Percentiles rank a stretch among this genome's conserved stretches.
Evolutionary conservation across 2,329 filamentous ascomycete species (phyloP).

Genomic region (Dactylonectria macrodidyma): DNA sequence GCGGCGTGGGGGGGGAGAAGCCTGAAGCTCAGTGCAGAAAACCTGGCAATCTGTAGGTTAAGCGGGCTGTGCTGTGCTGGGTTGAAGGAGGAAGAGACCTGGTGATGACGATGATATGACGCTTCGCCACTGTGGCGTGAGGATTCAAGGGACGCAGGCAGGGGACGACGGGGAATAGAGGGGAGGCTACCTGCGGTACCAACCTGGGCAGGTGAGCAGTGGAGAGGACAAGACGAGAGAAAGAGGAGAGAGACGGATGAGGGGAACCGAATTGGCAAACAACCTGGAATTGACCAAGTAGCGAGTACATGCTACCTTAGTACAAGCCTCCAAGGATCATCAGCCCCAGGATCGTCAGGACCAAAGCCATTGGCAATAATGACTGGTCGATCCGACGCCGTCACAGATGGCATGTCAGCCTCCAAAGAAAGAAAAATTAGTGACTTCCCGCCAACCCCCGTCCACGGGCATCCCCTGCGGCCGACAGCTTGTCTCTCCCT

Average conservation of each 20-base stretch:
- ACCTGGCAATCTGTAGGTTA: neutral
- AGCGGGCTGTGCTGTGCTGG: neutral
- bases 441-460: constrained; percentile 15
- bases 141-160: neutral
- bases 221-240: neutral
- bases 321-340: neutral
- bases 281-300: too few species aligned
- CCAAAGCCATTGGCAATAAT: constrained; percentile 10
- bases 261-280: too few species aligned
- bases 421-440: neutral
- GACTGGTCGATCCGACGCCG: constrained; percentile 16
- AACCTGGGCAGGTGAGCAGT: too few species aligned
- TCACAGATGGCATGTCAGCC: constrained; percentile 13
- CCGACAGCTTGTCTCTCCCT: neutral
- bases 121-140: constrained; percentile 21
- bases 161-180: neutral
- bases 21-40: neutral
- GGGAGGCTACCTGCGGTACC: too few species aligned
- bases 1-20: constrained; percentile 17
- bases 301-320: too few species aligned
- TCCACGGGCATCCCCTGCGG: constrained; percentile 5
- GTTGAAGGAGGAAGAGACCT: neutral
- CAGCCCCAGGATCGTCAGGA: constrained; percentile 23
- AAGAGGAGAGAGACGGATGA: neutral
- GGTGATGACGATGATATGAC: constrained; percentile 19